Base-by-base conservation (phyloP, 1,284 basidiomycete genomes). In the Trametes versicolor region DNA sequence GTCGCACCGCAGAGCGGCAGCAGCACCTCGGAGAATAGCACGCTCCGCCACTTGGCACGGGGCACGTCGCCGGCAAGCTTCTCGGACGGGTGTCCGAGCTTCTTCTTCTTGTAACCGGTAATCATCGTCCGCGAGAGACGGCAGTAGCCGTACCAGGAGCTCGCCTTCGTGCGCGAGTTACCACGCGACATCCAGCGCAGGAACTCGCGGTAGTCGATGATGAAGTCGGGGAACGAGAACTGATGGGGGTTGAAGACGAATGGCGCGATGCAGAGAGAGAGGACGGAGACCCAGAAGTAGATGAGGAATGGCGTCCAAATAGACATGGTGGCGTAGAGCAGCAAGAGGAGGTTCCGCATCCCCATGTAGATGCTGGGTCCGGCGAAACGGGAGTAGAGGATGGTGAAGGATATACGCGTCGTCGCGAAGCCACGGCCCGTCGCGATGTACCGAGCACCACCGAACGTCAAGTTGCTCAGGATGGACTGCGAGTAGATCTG, bases 161-260 rank as follows among this genome's bases (percentile, higher is more conserved):
- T 98, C 63, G 94, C 93, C 77, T 98, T 97, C 21, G 94, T 93
- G 71, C 95, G 85, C 54, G 96, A 97, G 79, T 98, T 98, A 64
- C 96, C 96, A 68, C 96, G 89, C 23, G 94, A 97, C 95, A 98
- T 98, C 96, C 96, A 98, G 62, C 96, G 90, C 59, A 98, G 80
- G 84, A 97, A 98, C 77, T 98, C 96, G 70, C 96, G 91, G 79
- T 98, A 98, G 79, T 98, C 97, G 76, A 98, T 96, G 80, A 98
- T 92, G 80, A 98, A 98, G 80, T 98, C 96, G 72, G 93, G 80
- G 77, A 91, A 94, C 25, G 95, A 94, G 87, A 98, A 98, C 78
- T 98, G 97, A 80, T 98, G 97, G 13, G 97, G 97, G 81, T 98
- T 98, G 87, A 98, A 98, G 67, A 98, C 73, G 88, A 98, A 98